Evolutionary conservation across 371 early-diverging fungal species (phyloP), one percentile per base, ranked within the genome.

Genomic region (Mucor saturninus): DNA sequence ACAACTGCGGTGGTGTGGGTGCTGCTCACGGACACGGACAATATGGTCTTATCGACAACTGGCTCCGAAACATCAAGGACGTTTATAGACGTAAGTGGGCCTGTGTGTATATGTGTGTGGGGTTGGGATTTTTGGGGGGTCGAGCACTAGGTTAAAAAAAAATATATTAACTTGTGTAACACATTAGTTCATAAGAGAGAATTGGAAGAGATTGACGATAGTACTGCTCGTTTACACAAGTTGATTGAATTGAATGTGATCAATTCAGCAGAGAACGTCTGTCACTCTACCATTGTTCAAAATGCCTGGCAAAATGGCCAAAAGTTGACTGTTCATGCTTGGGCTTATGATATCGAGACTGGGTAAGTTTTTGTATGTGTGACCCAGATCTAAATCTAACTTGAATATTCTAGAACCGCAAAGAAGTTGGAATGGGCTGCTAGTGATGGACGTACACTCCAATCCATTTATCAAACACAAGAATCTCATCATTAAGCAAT

Each of bases 1-100:
- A 93, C 62, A 77, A 86, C 32, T 96, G 96, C 75, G 96, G 94
- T 54, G 98, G 96, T 64, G 89, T 95, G 29, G 79, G 80, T 56
- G 91, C 93, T 14, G 85, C 89, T 13, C 72, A 67, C 56, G 80
- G 81, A 15, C 76, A 80, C 37, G 69, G 77, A 13, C 90, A 89
- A 40, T 89, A 74, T 62, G 95, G 93, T 40, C 71, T 91, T 61
- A 87, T 95, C 39, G 94, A 95, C 75, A 90, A 90, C 80, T 94
- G 94, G 95, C 84, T 94, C 21, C 74, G 86, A 46, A 84, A 82
- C 64, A 86, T 94, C 76, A 89, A 90, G 76, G 91, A 92, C 67
- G 83, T 93, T 35, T 89, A 91, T 72, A 76, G 67, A 72, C 71
- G 50, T 50, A 50, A 50, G 21, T 50, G 2, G 9, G 49, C 21